These are phyloP conservation scores for Solanum chilense DNA, from an alignment of 257 asterid species.

Conservation along the genomic window DNA sequence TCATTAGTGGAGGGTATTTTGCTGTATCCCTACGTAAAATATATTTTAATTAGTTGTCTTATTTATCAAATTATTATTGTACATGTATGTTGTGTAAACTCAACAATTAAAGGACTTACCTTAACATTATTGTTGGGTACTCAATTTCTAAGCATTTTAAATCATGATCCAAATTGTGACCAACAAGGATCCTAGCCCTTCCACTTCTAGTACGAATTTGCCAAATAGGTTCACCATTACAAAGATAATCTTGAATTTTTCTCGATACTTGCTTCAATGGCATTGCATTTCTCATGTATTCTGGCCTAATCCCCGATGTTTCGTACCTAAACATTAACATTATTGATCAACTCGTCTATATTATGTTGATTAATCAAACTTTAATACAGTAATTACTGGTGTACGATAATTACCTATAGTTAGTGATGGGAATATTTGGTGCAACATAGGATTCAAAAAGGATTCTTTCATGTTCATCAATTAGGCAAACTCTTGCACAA, in stretches of 20 bases:
- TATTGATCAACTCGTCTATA: neutral
- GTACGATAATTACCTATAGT: conserved; percentile 42
- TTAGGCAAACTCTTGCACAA: conserved; percentile 76
- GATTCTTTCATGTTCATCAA: conserved; percentile 59
- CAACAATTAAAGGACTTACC: conserved; percentile 25
- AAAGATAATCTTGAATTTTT: conserved; percentile 72
- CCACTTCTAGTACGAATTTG: conserved; percentile 69
- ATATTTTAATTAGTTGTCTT: neutral
- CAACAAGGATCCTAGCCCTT: conserved; percentile 69
- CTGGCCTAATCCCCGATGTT: conserved; percentile 65
- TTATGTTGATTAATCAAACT: neutral
- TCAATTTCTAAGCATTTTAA: conserved; percentile 68
- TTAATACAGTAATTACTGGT: neutral
- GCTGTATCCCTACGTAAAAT: conserved; percentile 59
- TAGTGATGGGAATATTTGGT: conserved; percentile 66
- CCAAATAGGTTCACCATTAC: conserved; percentile 91
- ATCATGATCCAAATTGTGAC: conserved; percentile 80
- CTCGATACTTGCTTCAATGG: conserved; percentile 55
- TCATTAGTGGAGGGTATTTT: conserved; percentile 77
- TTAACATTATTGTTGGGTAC: conserved; percentile 54
- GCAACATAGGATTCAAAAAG: conserved; percentile 66
- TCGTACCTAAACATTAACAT: conserved; percentile 40
- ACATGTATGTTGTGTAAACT: neutral
- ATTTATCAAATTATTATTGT: too few species aligned
- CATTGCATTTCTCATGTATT: conserved; percentile 64